Base-by-base conservation (phyloP, 1,284 basidiomycete genomes). In the Pascua sp. region DNA sequence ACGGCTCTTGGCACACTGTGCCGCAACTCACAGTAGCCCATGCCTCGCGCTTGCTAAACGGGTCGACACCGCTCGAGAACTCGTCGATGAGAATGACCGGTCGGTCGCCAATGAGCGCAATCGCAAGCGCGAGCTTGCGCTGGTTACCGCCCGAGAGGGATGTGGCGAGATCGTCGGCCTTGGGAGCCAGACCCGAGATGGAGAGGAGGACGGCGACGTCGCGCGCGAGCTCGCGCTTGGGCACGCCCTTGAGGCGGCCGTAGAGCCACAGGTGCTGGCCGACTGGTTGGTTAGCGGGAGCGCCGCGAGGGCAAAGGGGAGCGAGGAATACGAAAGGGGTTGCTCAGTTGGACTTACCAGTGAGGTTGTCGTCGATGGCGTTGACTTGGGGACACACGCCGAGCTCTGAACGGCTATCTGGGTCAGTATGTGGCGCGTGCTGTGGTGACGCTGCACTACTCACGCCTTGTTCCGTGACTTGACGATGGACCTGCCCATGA, bases 311-410 rank as follows among this genome's bases (percentile, higher is more conserved):
- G 36, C 36, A 8, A 38, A 1, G 15, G 4, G 7, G 24, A 7
- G 24, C 24, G 17, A 10, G n/a, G n/a, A 37, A n/a, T n/a, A n/a
- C n/a, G n/a, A n/a, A n/a, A 32, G 24, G 24, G 12, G 16, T 50
- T 13, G 32, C 8, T n/a, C 46, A 15, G 8, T 10, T 9, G 24
- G 12, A 50, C 65, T 38, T 47, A 67, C 65, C 65, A 4, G 86
- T 90, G 48, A 91, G 75, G 61, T 88, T 84, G 7, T 83, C 79
- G 61, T 90, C 89, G 56, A 90, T 87, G 0, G 89, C 88, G 5
- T 88, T 89, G 75, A 89, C 88, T 64, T 91, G 89, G 0, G 88
- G 89, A 68, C 87, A 90, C 43, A 90, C 87, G 2, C 88, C 88
- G 8, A 90, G 81, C 18, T 32, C 24, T 32, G 62, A 54, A 8